These are phyloP conservation scores for Lojkania enalia DNA, from an alignment of 2,329 filamentous ascomycete species.

Conservation along the genomic window DNA sequence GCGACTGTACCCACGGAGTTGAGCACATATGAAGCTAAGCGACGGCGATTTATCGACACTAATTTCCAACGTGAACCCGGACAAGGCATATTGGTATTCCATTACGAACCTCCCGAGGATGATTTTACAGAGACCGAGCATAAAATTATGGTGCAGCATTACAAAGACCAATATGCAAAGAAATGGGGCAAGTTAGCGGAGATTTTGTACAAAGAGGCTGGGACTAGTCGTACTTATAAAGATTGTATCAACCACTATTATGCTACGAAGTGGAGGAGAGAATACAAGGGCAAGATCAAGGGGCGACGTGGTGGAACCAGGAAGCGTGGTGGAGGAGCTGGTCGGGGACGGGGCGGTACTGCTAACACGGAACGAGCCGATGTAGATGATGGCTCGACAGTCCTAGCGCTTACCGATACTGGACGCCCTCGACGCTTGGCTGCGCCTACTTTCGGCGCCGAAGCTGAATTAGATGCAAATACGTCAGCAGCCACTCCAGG, in stretches of 20 bases:
- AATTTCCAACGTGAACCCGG: slow-evolving; percentile 68
- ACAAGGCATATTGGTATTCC: slow-evolving; percentile 69
- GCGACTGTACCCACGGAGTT: slow-evolving; percentile 73
- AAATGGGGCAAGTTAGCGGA: slow-evolving; percentile 80
- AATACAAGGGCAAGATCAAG: slow-evolving; percentile 73
- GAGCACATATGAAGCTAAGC: slow-evolving; percentile 61
- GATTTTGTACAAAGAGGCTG: slow-evolving; percentile 52
- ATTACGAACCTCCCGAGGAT: slow-evolving; percentile 71
- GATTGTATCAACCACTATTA: slow-evolving; percentile 88
- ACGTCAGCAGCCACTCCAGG: slow-evolving; percentile 34
- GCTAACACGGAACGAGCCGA: slow-evolving; percentile 52
- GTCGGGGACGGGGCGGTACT: slow-evolving; percentile 61
- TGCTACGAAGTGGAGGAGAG: slow-evolving; percentile 72
- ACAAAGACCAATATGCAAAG: slow-evolving; percentile 72
- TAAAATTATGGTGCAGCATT: slow-evolving; percentile 71
- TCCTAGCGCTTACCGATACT: slow-evolving; percentile 50
- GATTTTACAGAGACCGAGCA: slow-evolving; percentile 76
- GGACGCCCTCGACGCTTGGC: slow-evolving; percentile 56
- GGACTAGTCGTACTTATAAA: slow-evolving; percentile 69
- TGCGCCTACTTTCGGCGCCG: slow-evolving; percentile 70
- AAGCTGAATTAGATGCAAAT: slow-evolving; percentile 62
- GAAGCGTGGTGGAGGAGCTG: slow-evolving; percentile 40
- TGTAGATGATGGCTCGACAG: slow-evolving; percentile 43
- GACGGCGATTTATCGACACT: slow-evolving; percentile 65
- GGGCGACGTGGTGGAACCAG: slow-evolving; percentile 31